These are phyloP conservation scores for Tylopilus sp. DNA, from an alignment of 1,284 basidiomycete species.

Conservation along the genomic window DNA sequence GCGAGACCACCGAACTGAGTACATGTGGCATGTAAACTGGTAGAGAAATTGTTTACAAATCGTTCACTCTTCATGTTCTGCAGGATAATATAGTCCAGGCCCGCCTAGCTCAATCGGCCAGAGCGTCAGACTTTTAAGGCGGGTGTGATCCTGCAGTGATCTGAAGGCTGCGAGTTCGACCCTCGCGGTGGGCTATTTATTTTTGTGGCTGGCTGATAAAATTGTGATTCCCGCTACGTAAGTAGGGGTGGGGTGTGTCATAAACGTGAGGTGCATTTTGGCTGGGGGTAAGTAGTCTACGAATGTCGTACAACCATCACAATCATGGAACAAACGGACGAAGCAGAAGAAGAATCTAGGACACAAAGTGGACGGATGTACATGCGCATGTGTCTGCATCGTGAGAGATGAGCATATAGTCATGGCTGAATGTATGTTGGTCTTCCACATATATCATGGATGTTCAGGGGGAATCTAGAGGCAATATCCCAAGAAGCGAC, in stretches of 20 bases:
- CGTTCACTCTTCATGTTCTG: not conserved
- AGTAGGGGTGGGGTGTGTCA: too few relatives aligned
- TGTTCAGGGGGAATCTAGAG: constrained; percentile 26
- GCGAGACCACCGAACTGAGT: too few relatives aligned
- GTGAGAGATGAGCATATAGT: constrained; percentile 13
- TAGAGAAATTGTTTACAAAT: too few relatives aligned
- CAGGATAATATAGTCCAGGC: constrained; percentile 23
- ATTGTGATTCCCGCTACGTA: too few relatives aligned
- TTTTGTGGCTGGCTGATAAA: not conserved
- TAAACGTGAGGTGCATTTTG: constrained; percentile 18
- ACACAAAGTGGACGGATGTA: constrained; percentile 10
- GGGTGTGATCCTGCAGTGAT: constrained; percentile 63
- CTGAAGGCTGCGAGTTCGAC: constrained; percentile 90
- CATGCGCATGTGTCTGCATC: constrained; percentile 13
- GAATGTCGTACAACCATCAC: constrained; percentile 16
- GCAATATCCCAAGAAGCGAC: constrained; percentile 31
- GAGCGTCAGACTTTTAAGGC: constrained; percentile 58
- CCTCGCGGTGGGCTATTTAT: constrained; percentile 76
- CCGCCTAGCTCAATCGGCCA: constrained; percentile 50
- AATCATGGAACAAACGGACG: constrained; percentile 11
- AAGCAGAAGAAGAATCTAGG: constrained; percentile 13
- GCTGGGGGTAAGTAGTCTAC: constrained; percentile 23
- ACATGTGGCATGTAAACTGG: too few relatives aligned
- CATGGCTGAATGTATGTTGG: constrained; percentile 16
- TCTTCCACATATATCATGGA: constrained; percentile 19